Base-by-base conservation (phyloP, 108 stramenopile genomes). In the Nitzschia sp. region DNA sequence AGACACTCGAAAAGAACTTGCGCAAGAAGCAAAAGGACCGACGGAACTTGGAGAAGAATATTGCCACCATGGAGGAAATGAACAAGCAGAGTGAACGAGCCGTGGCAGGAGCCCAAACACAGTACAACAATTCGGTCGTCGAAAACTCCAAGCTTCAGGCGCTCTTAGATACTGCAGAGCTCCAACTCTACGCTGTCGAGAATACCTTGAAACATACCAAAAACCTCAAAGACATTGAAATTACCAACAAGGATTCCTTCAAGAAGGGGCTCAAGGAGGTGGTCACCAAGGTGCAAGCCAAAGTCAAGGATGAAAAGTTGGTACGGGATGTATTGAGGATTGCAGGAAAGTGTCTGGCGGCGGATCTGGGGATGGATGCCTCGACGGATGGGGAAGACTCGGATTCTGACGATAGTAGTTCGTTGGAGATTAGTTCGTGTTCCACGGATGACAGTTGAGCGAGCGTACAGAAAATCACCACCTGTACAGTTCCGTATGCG, bases 51-150 rank as follows among this genome's bases (percentile, higher is more conserved):
- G 29, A 39, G 17, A 21, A 25, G 37, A 65, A 65, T 21, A 53
- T 65, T 15, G 5, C 26, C 0, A 65, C 51, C n/a, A 65, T 65
- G 65, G 14, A 38, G 10, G 29, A 42, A 5, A 52, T 53, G 37
- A 65, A 65, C 38, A 25, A 53, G 44, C 43, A 65, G 25, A 65
- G 65, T 39, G 65, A 65, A 53, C 22, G 8, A n/a, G 65, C 65
- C 10, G 51, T 65, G 12, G 26, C 14, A n/a, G 65, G 14, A 14
- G 65, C 65, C 26, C 24, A 37, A 20, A 34, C 12, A 21, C 43
- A 39, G 53, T 65, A 21, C 19, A 38, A 53, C 12, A 21, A 42
- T 39, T 22, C 37, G 19, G 51, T 52, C 3, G 37, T 37, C 11
- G 24, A 65, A 52, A 42, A 53, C 41, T 15, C n/a, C 26, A 52